phyloP scores from a whole-genome alignment of 768 basidiomycete genomes.

The Kwoniella sp. region DNA sequence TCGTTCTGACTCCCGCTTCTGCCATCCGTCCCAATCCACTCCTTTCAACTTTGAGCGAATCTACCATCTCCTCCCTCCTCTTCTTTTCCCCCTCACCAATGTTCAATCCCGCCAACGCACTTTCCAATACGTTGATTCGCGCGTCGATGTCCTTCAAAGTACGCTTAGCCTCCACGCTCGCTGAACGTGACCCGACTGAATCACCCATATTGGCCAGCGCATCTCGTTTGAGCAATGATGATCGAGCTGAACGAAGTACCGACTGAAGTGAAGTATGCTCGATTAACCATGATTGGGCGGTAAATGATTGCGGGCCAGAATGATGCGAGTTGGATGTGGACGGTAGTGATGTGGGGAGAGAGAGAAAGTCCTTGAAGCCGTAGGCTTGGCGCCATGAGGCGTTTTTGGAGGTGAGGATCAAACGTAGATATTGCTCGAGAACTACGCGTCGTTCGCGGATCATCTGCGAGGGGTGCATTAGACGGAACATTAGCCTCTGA shows the following conservation, averaged over 20 bases:
- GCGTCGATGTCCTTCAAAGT: slow-evolving; percentile 53
- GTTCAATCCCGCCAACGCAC: slow-evolving; percentile 69
- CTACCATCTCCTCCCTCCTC: slow-evolving; percentile 84
- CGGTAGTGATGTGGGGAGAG: slow-evolving; percentile 57
- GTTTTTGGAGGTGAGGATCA: slow-evolving; percentile 79
- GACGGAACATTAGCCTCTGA: too few relatives aligned
- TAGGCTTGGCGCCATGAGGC: slow-evolving; percentile 76
- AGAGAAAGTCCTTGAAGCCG: slow-evolving; percentile 83
- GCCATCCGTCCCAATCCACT: slow-evolving; percentile 84
- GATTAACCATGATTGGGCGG: slow-evolving; percentile 76
- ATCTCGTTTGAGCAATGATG: slow-evolving; percentile 82
- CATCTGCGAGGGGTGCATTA: slow-evolving; percentile 46
- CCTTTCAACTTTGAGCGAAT: slow-evolving; percentile 83
- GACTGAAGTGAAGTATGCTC: slow-evolving; percentile 79
- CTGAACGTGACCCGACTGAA: slow-evolving; percentile 70
- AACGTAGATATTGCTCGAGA: slow-evolving; percentile 81
- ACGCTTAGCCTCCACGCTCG: slow-evolving; percentile 76
- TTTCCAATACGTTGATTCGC: slow-evolving; percentile 70
- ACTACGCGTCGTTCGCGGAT: slow-evolving; percentile 75
- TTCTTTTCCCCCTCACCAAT: slow-evolving; percentile 91
- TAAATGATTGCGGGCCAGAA: slow-evolving; percentile 13
- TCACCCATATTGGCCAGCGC: slow-evolving; percentile 76
- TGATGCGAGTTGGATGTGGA: slow-evolving; percentile 15
- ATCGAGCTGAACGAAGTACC: slow-evolving; percentile 76
- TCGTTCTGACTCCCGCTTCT: slow-evolving; percentile 66